Conservation (phyloP, 768 basidiomycete genomes). For the Hydnomerulius pinastri region DNA sequence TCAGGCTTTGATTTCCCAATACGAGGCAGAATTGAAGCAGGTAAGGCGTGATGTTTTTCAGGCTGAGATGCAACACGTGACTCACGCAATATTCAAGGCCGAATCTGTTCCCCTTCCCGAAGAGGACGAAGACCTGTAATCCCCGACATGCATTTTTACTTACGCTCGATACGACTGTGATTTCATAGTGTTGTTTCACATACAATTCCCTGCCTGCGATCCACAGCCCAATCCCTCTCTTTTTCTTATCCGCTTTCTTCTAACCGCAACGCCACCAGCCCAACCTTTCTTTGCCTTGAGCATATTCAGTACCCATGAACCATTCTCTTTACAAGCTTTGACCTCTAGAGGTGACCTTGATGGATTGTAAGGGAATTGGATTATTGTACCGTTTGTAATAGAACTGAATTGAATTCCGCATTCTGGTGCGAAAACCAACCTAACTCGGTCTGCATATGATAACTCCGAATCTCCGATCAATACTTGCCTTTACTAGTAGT, state of each 20-base stretch:
- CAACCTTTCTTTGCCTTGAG: slow-evolving; percentile 25
- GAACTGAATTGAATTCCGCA: not conserved
- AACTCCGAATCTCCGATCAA: not conserved
- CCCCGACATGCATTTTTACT: slow-evolving; percentile 16
- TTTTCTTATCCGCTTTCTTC: slow-evolving; percentile 22
- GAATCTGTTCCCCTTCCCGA: slow-evolving; percentile 94
- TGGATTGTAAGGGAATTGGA: slow-evolving; percentile 6
- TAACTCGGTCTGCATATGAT: no score
- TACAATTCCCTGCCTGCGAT: slow-evolving; percentile 17
- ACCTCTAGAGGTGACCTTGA: slow-evolving; percentile 2
- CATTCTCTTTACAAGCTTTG: slow-evolving; percentile 7
- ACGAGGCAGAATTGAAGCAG: slow-evolving; percentile 72
- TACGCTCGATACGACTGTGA: slow-evolving; percentile 21
- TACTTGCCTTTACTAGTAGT: not conserved
- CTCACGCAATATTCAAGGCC: slow-evolving; percentile 50
- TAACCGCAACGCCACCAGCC: slow-evolving; percentile 21
- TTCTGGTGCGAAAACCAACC: not conserved
- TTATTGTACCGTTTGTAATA: slow-evolving; percentile 3
- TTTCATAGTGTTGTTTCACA: slow-evolving; percentile 21
- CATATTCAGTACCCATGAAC: slow-evolving; percentile 24
- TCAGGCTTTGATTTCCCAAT: slow-evolving; percentile 71
- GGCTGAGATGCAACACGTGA: not conserved
- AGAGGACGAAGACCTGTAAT: slow-evolving; percentile 88
- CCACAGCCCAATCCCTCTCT: slow-evolving; percentile 17
- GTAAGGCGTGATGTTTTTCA: slow-evolving; percentile 39